Conservation (phyloP, 1,284 basidiomycete genomes). For the Pascua guehoae region DNA sequence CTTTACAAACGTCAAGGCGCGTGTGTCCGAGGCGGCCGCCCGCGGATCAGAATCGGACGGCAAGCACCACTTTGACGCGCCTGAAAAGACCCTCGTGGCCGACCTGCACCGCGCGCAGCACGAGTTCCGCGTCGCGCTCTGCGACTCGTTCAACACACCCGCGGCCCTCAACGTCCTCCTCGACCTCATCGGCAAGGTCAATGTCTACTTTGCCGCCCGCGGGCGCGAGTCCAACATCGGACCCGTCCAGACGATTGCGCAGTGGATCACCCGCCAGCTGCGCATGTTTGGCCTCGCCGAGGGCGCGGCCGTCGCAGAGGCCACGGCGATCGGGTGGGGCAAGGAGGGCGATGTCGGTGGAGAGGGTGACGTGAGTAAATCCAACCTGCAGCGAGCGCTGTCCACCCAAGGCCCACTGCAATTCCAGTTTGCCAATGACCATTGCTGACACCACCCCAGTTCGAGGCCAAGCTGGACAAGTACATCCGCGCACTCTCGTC, state of each 20-base stretch:
- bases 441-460: constrained; percentile 50
- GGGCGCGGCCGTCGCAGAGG: constrained; percentile 50
- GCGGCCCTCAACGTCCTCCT: constrained; percentile 71
- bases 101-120: constrained; percentile 69
- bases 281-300: constrained; percentile 93
- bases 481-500: constrained; percentile 80
- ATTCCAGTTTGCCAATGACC: background rate
- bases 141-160: constrained; percentile 97
- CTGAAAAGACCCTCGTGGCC: constrained; percentile 63
- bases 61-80: constrained; percentile 54
- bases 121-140: constrained; percentile 82
- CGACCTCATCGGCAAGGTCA: constrained; percentile 81
- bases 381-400: too few relatives aligned
- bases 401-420: too few relatives aligned
- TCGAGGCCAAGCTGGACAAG: constrained; percentile 82
- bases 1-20: constrained; percentile 81
- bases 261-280: constrained; percentile 86
- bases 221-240: constrained; percentile 58
- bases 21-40: constrained; percentile 53
- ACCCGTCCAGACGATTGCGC: constrained; percentile 68
- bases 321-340: constrained; percentile 53
- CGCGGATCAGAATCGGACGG: constrained; percentile 44
- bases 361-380: constrained; percentile 62
- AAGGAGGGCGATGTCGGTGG: constrained; percentile 34
- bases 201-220: constrained; percentile 70